phyloP scores from a whole-genome alignment of 2,329 filamentous ascomycete species.

The Pseudomassariella vexata region DNA sequence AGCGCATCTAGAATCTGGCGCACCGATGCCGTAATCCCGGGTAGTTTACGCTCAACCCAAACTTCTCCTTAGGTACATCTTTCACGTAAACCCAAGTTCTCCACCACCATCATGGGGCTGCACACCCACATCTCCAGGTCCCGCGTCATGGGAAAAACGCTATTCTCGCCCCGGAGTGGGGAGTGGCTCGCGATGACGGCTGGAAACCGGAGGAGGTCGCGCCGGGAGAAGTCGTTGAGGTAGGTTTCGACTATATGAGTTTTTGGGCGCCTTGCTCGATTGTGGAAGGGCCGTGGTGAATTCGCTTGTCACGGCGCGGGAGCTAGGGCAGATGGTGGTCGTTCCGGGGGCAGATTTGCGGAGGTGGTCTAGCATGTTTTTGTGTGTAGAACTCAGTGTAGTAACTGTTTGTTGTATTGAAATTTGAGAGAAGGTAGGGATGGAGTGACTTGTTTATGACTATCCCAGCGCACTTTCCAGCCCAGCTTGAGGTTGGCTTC shows the following conservation, averaged over 20 bases:
- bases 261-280: conserved; percentile 55
- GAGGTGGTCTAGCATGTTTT: conserved; percentile 43
- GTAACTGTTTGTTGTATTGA: too few relatives aligned
- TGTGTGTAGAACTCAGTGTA: background rate
- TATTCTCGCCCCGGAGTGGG: conserved; percentile 39
- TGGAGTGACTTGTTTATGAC: conserved; percentile 30
- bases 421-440: background rate
- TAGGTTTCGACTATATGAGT: conserved; percentile 54
- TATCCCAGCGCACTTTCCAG: conserved; percentile 53
- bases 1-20: conserved; percentile 47
- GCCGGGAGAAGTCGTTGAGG: conserved; percentile 44
- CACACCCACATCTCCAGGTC: conserved; percentile 40
- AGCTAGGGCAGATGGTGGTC: conserved; percentile 52
- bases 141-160: conserved; percentile 36
- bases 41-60: conserved; percentile 43
- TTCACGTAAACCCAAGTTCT: conserved; percentile 39
- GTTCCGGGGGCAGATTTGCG: conserved; percentile 38
- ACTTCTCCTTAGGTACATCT: conserved; percentile 29
- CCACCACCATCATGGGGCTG: conserved; percentile 37
- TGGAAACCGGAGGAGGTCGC: conserved; percentile 52
- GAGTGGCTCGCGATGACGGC: conserved; percentile 57
- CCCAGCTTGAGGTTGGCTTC: conserved; percentile 52
- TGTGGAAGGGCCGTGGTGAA: conserved; percentile 45
- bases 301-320: conserved; percentile 45
- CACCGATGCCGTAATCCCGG: conserved; percentile 46